Percentiles rank a stretch among this genome's conserved stretches.
Conservation (phyloP, 2,329 filamentous ascomycete species). For the Venturia oleaginea region DNA sequence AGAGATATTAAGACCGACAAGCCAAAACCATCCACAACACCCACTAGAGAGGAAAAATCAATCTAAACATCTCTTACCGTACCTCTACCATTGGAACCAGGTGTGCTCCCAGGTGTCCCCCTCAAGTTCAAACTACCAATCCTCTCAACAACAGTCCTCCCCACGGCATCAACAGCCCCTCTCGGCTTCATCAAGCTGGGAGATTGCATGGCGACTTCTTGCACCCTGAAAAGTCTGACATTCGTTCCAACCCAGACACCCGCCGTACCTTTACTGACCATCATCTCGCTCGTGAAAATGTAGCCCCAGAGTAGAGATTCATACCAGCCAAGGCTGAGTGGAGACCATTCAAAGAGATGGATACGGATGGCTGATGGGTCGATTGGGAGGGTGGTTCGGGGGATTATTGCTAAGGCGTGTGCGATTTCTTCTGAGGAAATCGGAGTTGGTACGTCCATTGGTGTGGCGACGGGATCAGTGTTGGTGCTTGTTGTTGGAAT, state of each 20-base stretch:
- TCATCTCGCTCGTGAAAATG: slow-evolving; percentile 84
- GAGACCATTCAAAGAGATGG: slow-evolving; percentile 91
- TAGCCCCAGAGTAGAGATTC: slow-evolving; percentile 91
- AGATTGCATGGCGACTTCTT: slow-evolving; percentile 70
- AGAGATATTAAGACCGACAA: background rate
- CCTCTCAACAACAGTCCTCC: slow-evolving; percentile 77
- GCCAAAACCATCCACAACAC: background rate
- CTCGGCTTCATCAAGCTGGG: slow-evolving; percentile 76
- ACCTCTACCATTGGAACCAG: slow-evolving; percentile 1
- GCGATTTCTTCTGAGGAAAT: slow-evolving; percentile 25
- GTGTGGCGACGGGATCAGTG: background rate
- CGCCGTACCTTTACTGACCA: slow-evolving; percentile 74
- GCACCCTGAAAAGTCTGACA: slow-evolving; percentile 82
- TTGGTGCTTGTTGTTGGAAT: slow-evolving; percentile 31
- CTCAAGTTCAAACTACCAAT: slow-evolving; percentile 74
- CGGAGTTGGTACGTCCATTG: background rate
- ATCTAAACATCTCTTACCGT: slow-evolving; percentile 1
- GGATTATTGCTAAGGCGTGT: slow-evolving; percentile 41
- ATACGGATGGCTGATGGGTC: slow-evolving; percentile 67
- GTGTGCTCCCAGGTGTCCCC: background rate
- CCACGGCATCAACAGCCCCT: slow-evolving; percentile 87
- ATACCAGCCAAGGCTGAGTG: slow-evolving; percentile 87
- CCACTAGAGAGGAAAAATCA: background rate
- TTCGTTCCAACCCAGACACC: slow-evolving; percentile 90
- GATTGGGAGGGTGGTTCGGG: slow-evolving; percentile 57